Evolutionary conservation across 1,284 basidiomycete species (phyloP), one percentile per base, ranked within the genome.

Genomic region (Crepidotus sp.): DNA sequence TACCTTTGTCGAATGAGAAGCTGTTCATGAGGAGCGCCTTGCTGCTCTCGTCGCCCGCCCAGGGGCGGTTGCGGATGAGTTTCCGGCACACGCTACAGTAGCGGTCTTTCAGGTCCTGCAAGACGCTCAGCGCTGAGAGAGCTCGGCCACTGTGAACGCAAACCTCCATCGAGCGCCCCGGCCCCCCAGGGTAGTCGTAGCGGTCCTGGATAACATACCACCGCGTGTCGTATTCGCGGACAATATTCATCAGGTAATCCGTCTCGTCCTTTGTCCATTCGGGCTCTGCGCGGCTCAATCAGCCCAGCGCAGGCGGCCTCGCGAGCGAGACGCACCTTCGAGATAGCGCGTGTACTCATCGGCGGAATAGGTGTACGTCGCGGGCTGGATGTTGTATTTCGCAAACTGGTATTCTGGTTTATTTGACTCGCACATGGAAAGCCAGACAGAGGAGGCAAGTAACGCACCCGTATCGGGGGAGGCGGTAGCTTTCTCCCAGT

Each of bases 201-300:
- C 96, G 78, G 62, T 98, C 96, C 46, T 86, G 73, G 9, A 95
- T 81, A 50, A 98, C 74, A 58, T 91, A 84, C 73, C 95, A 98
- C 37, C 96, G 77, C 14, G 84, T 70, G 61, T 98, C 95, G 55
- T 88, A 98, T 42, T 85, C 77, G 36, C 77, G 71, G 14, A 88
- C 82, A 11, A 97, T 64, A 5, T 71, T 68, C 64, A 98, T 95
- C 0, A 99, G 73, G 59, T 98, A 93, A 59, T 92, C 86, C 0
- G 96, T 98, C 67, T 98, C 94, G 56, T 94, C 90, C 54, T 85
- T 85, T 0, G 89, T 79, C 96, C 96, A 98, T 47, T 85, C 81
- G 13, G 70, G 69, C 60, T 98, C 93, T 81, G 22, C 6, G 34
- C 3, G 15, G 17, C 32, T 19, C 27, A 9, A 11, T 33, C 13